phyloP scores from a whole-genome alignment of 441 rosid species.

The Brassica balearica region DNA sequence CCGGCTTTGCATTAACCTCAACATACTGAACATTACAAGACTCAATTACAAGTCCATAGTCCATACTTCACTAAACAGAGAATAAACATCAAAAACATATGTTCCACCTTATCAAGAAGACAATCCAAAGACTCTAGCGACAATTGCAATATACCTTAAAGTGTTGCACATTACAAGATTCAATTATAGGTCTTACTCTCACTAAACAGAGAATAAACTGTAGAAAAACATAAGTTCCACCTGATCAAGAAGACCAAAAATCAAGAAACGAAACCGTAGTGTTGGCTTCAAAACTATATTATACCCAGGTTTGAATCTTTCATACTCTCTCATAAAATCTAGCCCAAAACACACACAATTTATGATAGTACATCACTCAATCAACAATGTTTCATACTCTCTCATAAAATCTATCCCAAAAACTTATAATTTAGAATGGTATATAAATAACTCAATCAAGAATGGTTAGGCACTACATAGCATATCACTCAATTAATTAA shows the following conservation, averaged over 20 bases:
- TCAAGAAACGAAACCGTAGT: neutral
- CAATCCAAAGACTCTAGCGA: constrained; percentile 6
- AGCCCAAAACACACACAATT: neutral
- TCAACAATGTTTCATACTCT: neutral
- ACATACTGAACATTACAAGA: too few relatives aligned
- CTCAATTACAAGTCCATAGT: too few relatives aligned
- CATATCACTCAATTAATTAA: too few relatives aligned
- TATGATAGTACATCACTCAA: neutral
- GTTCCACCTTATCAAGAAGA: neutral
- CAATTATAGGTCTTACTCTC: neutral
- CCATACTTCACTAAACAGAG: too few relatives aligned
- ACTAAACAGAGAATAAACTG: neutral
- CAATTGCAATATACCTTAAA: neutral
- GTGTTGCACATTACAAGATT: constrained; percentile 12
- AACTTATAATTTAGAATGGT: neutral
- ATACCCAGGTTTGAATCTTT: constrained; percentile 8
- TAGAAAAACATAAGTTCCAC: neutral
- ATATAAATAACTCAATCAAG: too few relatives aligned
- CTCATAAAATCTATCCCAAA: neutral
- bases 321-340: neutral
- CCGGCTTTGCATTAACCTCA: too few relatives aligned
- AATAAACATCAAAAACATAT: constrained; percentile 41
- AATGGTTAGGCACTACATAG: too few relatives aligned
- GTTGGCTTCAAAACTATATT: neutral
- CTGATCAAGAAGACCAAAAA: neutral